Base-by-base conservation (phyloP, 2,329 filamentous ascomycete species). In the Coniochaeta sp. region DNA sequence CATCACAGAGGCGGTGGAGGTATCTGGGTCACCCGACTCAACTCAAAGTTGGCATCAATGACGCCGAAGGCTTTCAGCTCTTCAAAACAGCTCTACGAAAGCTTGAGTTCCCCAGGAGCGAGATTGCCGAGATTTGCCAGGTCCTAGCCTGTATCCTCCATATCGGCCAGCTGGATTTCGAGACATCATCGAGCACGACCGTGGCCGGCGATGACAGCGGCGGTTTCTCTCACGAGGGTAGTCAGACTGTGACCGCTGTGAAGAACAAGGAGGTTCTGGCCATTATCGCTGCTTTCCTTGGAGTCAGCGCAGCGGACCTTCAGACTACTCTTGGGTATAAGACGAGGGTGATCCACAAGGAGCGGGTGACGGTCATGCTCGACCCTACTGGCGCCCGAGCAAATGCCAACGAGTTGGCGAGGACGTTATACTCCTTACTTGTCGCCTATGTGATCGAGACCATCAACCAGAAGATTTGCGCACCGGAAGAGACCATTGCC, bases 311-410 rank as follows among this genome's bases (percentile, higher is more conserved):
- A 11, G 81, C 85, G 57, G 91, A 96, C 62, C 81, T 99, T 6
- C 93, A 99, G 76, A 87, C 84, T 43, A 96, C 91, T 33, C 80
- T 99, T 61, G 91, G 93, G 3, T 96, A 97, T 80, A 96, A 96
- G 77, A 98, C 92, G 22, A 97, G 96, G 80, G 97, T 95, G 67
- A 88, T 99, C 60, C 90, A 96, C 70, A 89, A 92, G 64, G 95
- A 99, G 79, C 89, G 95, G 59, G 95, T 99, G n/a, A 99, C 95
- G 0, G 90, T 99, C 65, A 96, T 99, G 93, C 83, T 99, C 36
- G 95, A 99, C 70, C 91, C 93, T 7, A 87, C 86, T 61, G 95
- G 95, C 43, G 95, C 95, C 54, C 88, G 92, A 58, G 88, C 86
- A 43, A 97, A 97, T 67, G 95, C 95, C 17, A 93, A 98, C 70